Percentiles rank a stretch among this genome's conserved stretches.
phyloP scores from a whole-genome alignment of 169 alveolate genomes.

The Cryptosporidium baileyi region DNA sequence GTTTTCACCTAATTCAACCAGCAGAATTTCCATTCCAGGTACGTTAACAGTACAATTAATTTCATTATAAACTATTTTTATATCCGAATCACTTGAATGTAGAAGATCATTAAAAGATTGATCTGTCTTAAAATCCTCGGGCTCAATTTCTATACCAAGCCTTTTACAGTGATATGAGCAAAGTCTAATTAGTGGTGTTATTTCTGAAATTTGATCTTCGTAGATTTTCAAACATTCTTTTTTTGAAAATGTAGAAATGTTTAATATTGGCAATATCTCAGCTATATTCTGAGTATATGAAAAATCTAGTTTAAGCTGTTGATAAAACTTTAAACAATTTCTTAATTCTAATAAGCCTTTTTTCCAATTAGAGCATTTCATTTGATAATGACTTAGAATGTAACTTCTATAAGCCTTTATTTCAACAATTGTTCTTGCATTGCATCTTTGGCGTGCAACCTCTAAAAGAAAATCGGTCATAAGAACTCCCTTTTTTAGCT shows the following conservation, averaged over 20 bases:
- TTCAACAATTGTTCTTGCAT: slow-evolving; percentile 49
- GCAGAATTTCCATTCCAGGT: slow-evolving; percentile 7
- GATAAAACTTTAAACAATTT: slow-evolving; percentile 17
- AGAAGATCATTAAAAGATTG: not conserved
- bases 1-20: slow-evolving; percentile 24
- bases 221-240: slow-evolving; percentile 5
- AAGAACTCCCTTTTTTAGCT: slow-evolving; percentile 7
- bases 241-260: slow-evolving; percentile 17
- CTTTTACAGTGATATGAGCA: slow-evolving; percentile 55
- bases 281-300: not conserved
- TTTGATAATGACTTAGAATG: slow-evolving; percentile 15
- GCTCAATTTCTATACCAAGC: slow-evolving; percentile 4
- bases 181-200: slow-evolving; percentile 45
- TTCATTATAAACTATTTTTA: slow-evolving; percentile 12
- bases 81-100: not conserved
- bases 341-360: slow-evolving; percentile 10
- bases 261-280: not conserved
- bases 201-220: slow-evolving; percentile 35
- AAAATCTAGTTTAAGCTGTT: slow-evolving; percentile 52
- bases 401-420: slow-evolving; percentile 34
- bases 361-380: slow-evolving; percentile 53
- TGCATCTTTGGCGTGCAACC: slow-evolving; percentile 11
- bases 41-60: slow-evolving; percentile 6
- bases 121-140: not conserved
- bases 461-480: not conserved